phyloP scores from a whole-genome alignment of 2,329 filamentous ascomycete species.

The Aquanectria penicillioides region DNA sequence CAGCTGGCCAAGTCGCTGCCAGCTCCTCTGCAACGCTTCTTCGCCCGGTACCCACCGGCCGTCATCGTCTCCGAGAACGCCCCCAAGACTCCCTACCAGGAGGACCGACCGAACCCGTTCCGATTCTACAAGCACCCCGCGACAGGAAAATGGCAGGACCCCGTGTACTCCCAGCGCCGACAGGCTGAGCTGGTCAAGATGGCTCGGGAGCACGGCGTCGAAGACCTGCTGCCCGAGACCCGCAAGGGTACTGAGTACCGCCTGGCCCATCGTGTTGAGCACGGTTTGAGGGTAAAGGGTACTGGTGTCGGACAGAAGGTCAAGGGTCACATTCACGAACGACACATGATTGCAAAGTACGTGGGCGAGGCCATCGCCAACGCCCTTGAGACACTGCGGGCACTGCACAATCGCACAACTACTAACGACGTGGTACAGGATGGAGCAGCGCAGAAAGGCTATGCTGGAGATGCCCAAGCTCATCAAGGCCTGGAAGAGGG shows the following conservation, averaged over 20 bases:
- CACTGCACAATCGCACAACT: constrained; percentile 6
- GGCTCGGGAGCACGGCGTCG: constrained; percentile 80
- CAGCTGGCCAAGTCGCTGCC: constrained; percentile 79
- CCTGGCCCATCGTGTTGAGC: constrained; percentile 77
- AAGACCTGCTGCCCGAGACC: constrained; percentile 81
- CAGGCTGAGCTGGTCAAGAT: constrained; percentile 94
- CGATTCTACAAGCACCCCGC: constrained; percentile 78
- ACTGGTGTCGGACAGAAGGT: constrained; percentile 92
- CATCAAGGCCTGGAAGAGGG: constrained; percentile 93
- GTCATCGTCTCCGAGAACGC: constrained; percentile 62
- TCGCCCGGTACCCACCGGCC: constrained; percentile 86
- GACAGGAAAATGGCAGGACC: constrained; percentile 86
- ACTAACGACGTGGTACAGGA: constrained; percentile 57
- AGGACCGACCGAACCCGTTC: constrained; percentile 80
- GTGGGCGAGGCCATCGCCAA: constrained; percentile 43
- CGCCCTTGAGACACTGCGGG: neutral
- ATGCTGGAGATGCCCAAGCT: constrained; percentile 96
- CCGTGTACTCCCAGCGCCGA: constrained; percentile 82
- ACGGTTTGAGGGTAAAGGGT: constrained; percentile 86
- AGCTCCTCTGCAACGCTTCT: constrained; percentile 82
- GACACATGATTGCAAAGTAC: constrained; percentile 80
- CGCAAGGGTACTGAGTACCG: constrained; percentile 79
- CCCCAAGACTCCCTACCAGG: constrained; percentile 61
- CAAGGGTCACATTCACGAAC: constrained; percentile 95
- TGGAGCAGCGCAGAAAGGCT: constrained; percentile 89